Evolutionary conservation across 2,329 filamentous ascomycete genomes (phyloP), one percentile per base, ranked within the genome.

Genomic region (Aspergillus phoenicis): DNA sequence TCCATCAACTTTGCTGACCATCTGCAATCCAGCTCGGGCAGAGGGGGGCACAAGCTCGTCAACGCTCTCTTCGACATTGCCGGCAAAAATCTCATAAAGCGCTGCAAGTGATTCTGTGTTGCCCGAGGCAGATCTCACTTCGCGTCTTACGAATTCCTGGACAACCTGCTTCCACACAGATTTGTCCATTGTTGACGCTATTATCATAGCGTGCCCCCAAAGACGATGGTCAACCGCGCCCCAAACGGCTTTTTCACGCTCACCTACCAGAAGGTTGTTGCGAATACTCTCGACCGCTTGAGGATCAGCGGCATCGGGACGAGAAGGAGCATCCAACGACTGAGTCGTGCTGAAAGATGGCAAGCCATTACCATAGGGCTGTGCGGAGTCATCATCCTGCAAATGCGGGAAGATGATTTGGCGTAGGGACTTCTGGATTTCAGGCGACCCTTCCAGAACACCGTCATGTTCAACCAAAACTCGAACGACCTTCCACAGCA

Each of bases 121-220:
- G 57, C 89, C 87, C 2, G 91, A 88, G 3, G 89, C 81, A 56
- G 89, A 89, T 73, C 95, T 96, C 58, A 99, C 91, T 75, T 99
- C 95, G 70, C 96, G 93, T 67, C 93, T 89, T 17, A 99, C 90
- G 71, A 99, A 99, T 71, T 99, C 95, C 70, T 96, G 93, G 0
- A 93, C 87, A 26, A 99, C 93, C 73, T 96, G 91, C 74, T 93
- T 96, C 85, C 96, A 98, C 2, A 96, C 82, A 5, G 83, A 80
- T 48, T 81, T 83, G 22, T 91, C 90, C 52, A 91, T 82, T 1
- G 91, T 95, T 6, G 78, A 96, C 75, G 95, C 90, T 38, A 99
- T 89, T 20, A 99, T 83, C 84, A 99, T 90, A 3, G 95, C 96
- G 75, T 99, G 96, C 2, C 92, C 95, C 96, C 96, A 99, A 2